phyloP scores from a whole-genome alignment of 2,329 filamentous ascomycete genomes.

The Furcasterigmium furcatum region DNA sequence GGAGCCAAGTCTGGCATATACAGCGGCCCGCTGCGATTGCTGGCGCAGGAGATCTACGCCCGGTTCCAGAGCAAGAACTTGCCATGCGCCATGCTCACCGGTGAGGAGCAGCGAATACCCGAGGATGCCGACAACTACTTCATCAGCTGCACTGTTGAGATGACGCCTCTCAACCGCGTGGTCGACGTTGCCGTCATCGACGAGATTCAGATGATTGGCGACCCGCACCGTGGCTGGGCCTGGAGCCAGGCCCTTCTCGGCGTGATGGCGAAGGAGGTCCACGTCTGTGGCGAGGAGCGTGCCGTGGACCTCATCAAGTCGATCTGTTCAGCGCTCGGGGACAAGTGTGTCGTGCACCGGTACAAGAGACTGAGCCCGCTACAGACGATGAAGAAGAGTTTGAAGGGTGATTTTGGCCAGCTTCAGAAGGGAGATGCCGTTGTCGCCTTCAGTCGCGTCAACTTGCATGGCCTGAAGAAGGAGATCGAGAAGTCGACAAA shows the following conservation, averaged over 20 bases:
- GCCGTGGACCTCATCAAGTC: constrained; percentile 75
- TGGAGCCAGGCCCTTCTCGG: constrained; percentile 93
- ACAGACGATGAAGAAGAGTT: constrained; percentile 58
- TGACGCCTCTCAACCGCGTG: constrained; percentile 54
- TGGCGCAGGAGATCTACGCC: constrained; percentile 94
- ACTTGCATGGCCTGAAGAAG: constrained; percentile 75
- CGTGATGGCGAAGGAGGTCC: constrained; percentile 81
- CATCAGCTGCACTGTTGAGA: constrained; percentile 91
- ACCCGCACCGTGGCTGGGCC: constrained; percentile 78
- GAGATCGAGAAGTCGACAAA: constrained; percentile 75
- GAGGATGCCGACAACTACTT: constrained; percentile 56
- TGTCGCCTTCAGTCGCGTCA: constrained; percentile 79
- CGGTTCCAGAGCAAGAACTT: constrained; percentile 77
- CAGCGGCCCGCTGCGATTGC: constrained; percentile 80
- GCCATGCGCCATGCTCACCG: constrained; percentile 78
- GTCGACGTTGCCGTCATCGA: constrained; percentile 95
- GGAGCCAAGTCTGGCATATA: constrained; percentile 76
- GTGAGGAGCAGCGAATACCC: constrained; percentile 79
- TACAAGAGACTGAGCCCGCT: constrained; percentile 84
- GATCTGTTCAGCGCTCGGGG: constrained; percentile 75
- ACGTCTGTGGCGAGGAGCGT: constrained; percentile 88
- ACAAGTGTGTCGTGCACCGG: constrained; percentile 75
- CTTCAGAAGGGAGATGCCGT: constrained; percentile 88
- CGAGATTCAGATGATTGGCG: constrained; percentile 96
- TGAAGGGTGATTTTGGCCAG: constrained; percentile 60